These are phyloP conservation scores for Kondoa subrosea DNA, from an alignment of 768 basidiomycete genomes.

Conservation along the genomic window DNA sequence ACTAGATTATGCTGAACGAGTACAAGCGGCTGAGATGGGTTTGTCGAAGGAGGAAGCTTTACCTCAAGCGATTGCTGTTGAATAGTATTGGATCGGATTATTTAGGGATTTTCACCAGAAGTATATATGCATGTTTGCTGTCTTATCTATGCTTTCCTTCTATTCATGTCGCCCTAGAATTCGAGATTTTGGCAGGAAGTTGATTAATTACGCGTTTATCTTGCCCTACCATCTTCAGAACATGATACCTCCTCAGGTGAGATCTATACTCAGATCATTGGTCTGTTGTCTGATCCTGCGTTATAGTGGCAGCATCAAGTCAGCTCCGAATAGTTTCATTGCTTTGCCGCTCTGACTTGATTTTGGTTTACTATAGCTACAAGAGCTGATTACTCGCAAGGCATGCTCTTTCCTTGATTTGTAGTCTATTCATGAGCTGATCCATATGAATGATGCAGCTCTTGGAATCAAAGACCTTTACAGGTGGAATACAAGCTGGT, in stretches of 20 bases:
- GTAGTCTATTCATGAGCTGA: neutral
- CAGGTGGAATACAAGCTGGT: neutral
- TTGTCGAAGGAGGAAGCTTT: neutral
- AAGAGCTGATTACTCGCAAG: neutral
- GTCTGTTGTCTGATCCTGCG: neutral
- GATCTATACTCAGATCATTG: too few species aligned
- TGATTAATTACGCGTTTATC: neutral
- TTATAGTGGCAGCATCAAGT: neutral
- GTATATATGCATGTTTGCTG: too few species aligned
- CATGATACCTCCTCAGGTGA: neutral
- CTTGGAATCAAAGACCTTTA: neutral
- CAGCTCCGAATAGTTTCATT: too few species aligned
- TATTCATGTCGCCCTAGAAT: too few species aligned
- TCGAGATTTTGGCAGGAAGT: neutral
- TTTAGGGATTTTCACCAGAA: too few species aligned
- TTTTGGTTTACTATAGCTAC: too few species aligned
- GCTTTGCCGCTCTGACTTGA: too few species aligned
- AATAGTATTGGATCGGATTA: too few species aligned
- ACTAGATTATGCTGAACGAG: neutral
- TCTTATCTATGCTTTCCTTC: too few species aligned
- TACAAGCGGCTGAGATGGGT: neutral
- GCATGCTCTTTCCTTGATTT: neutral
- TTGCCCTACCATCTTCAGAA: too few species aligned
- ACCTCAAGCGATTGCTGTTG: neutral
- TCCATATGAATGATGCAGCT: too few species aligned